Evolutionary conservation across 2,329 filamentous ascomycete genomes (phyloP), one percentile per base, ranked within the genome.

Genomic region (Fusarium buharicum): DNA sequence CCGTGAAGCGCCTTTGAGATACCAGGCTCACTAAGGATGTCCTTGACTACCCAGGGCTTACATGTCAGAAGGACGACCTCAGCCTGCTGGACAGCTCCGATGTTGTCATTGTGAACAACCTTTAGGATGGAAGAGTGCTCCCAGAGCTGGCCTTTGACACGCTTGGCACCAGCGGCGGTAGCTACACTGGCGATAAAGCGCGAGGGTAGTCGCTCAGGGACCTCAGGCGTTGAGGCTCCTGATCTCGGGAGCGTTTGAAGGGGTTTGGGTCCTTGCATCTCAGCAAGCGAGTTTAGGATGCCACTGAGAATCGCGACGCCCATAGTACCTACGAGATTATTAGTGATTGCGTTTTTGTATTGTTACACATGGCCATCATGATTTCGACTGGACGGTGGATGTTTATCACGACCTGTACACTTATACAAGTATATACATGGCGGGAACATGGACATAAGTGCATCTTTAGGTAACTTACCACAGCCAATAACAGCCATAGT

Each of bases 291-390:
- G 58, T 86, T 81, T 67, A 96, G 84, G 72, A 97, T 89, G 63
- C 92, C 92, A 50, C 85, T 88, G 54, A 96, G 85, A 67, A 96
- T 93, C 55, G 91, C 91, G 59, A 91, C 91, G 56, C 92, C 92
- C 86, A 96, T 91, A 49, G 88, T 93, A 65, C 91, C 90, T 93
- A 68, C 48, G 45, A 50, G 33, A 55, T 47, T 36, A 54, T 66
- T 47, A 66, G 61, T 36, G 56, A 53, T 31, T 43, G 22, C 47
- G 22, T 36, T 52, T 37, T 39, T 4, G 40, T 20, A 17, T 24
- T 37, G 39, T 24, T 40, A 28, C 13, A 41, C 18, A 50, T 24
- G 17, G 20, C 31, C 12, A 16, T 9, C 16, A 27, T 12, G 41
- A 24, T 33, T 36, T 39, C n/a, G n/a, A n/a, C n/a, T n/a, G 41